Evolutionary conservation across 2,329 filamentous ascomycete species (phyloP).

Genomic region (Cercospora sp.): DNA sequence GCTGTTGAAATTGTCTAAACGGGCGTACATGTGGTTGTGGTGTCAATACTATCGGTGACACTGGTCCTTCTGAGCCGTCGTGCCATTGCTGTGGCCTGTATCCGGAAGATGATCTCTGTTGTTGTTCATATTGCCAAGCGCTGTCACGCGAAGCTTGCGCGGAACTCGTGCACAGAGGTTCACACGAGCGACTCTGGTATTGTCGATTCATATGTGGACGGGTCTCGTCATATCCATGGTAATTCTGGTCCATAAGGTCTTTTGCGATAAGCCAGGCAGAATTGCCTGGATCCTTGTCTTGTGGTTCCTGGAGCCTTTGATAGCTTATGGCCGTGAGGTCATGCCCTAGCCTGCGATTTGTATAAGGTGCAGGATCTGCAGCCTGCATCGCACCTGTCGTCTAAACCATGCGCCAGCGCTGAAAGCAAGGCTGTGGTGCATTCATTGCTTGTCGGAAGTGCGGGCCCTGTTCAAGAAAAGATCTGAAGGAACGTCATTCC

Average conservation of each 20-base stretch:
- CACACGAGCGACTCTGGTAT: conserved; percentile 5
- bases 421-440: not conserved
- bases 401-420: not conserved
- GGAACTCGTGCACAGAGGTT: not conserved
- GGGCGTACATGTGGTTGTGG: conserved; percentile 3
- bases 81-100: conserved; percentile 28
- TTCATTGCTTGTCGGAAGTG: not conserved
- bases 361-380: conserved; percentile 2
- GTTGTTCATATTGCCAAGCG: conserved; percentile 28
- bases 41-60: conserved; percentile 8
- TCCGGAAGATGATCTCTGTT: conserved; percentile 25
- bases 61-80: conserved; percentile 13
- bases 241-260: conserved; percentile 24
- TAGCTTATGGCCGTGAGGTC: not conserved
- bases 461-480: not conserved
- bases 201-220: conserved; percentile 3
- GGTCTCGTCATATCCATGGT: conserved; percentile 11
- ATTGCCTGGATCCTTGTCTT: not conserved
- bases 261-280: conserved; percentile 11
- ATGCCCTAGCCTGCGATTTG: not conserved
- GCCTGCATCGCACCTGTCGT: not conserved
- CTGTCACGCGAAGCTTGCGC: not conserved
- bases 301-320: not conserved
- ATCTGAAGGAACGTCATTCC: conserved; percentile 1
- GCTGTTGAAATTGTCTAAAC: conserved; percentile 12